Evolutionary conservation across 306 rosid genomes (phyloP).

Genomic region (Rosa persica): DNA sequence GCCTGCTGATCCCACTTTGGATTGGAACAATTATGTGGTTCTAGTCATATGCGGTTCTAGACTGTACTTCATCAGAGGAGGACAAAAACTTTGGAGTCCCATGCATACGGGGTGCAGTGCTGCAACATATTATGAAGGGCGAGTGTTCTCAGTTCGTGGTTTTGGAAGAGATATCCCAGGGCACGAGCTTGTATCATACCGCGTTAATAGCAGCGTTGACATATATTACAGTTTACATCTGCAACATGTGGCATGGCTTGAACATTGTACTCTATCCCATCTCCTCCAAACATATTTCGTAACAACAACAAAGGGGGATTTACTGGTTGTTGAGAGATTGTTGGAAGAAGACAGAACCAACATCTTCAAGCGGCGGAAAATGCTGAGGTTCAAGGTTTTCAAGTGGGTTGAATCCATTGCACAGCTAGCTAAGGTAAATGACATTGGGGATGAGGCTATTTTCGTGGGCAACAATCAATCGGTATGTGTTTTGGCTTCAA

Average conservation of each 20-base stretch:
- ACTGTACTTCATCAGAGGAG: neutral
- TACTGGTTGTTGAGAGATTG: neutral
- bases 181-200: neutral
- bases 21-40: neutral
- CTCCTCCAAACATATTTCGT: neutral
- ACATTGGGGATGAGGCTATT: neutral
- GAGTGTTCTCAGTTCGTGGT: neutral
- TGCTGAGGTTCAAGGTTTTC: neutral
- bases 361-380: neutral
- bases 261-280: neutral
- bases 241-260: neutral
- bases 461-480: neutral
- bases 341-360: neutral
- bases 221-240: neutral
- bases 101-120: neutral
- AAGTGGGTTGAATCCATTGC: neutral
- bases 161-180: neutral
- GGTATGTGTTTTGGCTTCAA: neutral
- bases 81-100: neutral
- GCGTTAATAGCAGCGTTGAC: neutral
- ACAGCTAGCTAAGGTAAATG: neutral
- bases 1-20: neutral
- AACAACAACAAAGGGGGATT: neutral
- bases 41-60: neutral
- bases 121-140: neutral